Percentiles rank a stretch among this genome's conserved stretches.
Evolutionary conservation across 768 basidiomycete species (phyloP).

Genomic region (Galerina marginata): DNA sequence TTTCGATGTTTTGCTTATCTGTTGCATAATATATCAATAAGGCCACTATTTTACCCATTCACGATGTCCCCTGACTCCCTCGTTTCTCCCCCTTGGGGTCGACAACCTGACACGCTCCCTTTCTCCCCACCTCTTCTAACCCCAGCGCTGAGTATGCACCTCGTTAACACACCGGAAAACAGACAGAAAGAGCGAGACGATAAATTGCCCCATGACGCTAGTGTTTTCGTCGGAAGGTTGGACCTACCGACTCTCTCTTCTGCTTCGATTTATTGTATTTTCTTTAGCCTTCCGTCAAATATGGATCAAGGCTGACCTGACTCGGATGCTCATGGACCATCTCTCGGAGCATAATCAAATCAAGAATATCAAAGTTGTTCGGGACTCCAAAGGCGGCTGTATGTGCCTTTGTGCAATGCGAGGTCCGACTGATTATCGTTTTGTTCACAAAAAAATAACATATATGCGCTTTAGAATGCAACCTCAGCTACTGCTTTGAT

Average conservation of each 20-base stretch:
- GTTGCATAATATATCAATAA: constrained; percentile 25
- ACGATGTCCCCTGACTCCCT: constrained; percentile 17
- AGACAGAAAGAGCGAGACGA: constrained; percentile 41
- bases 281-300: constrained; percentile 66
- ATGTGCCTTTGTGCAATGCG: constrained; percentile 87
- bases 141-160: constrained; percentile 31
- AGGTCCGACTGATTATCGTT: constrained; percentile 48
- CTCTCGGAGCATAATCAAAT: constrained; percentile 69
- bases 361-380: constrained; percentile 72
- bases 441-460: constrained; percentile 9
- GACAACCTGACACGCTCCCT: constrained; percentile 29
- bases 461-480: constrained; percentile 51
- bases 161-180: constrained; percentile 18
- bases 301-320: constrained; percentile 69
- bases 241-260: constrained; percentile 12
- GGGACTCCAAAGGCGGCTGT: constrained; percentile 78
- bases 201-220: constrained; percentile 73
- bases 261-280: constrained; percentile 5
- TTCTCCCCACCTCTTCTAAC: constrained; percentile 33
- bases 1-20: constrained; percentile 24
- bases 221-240: constrained; percentile 86
- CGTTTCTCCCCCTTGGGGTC: constrained; percentile 16
- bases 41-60: constrained; percentile 18
- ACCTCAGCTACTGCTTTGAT: constrained; percentile 63
- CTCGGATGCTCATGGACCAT: constrained; percentile 64